These are phyloP conservation scores for Magnaporthales sp. DNA, from an alignment of 2,329 filamentous ascomycete species.

Conservation along the genomic window DNA sequence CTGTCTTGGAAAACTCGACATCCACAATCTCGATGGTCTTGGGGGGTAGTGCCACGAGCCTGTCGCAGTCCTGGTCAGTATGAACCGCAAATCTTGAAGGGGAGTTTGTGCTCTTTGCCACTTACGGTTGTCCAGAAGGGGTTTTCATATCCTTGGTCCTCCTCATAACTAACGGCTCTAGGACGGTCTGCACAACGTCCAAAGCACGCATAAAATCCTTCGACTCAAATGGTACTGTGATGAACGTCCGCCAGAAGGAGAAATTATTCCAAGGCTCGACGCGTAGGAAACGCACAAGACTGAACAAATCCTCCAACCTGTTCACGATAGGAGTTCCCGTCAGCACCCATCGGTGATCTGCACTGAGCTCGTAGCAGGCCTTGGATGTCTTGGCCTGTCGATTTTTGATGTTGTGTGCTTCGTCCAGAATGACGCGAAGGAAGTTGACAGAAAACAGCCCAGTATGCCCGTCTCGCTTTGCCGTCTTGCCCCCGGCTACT, in stretches of 20 bases:
- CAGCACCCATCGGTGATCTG: slow-evolving; percentile 82
- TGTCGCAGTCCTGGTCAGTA: slow-evolving; percentile 12
- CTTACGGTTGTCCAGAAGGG: slow-evolving; percentile 56
- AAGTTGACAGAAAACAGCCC: slow-evolving; percentile 90
- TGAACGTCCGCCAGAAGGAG: slow-evolving; percentile 98
- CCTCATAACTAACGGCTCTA: slow-evolving; percentile 90
- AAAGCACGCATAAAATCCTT: slow-evolving; percentile 89
- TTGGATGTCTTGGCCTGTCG: slow-evolving; percentile 86
- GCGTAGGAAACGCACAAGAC: slow-evolving; percentile 80
- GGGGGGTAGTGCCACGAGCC: slow-evolving; percentile 70
- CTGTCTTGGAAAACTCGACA: slow-evolving; percentile 74
- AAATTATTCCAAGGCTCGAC: slow-evolving; percentile 99
- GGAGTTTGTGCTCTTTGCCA: slow-evolving; percentile 3
- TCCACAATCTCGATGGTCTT: slow-evolving; percentile 80
- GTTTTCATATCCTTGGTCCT: slow-evolving; percentile 98
- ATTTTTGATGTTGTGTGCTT: slow-evolving; percentile 90
- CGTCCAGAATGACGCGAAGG: slow-evolving; percentile 90
- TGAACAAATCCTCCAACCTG: slow-evolving; percentile 88
- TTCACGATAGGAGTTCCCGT: slow-evolving; percentile 98
- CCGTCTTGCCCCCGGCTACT: slow-evolving; percentile 49
- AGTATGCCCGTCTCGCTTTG: slow-evolving; percentile 52
- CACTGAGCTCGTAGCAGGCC: slow-evolving; percentile 84
- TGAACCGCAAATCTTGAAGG: not conserved
- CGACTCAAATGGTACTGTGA: slow-evolving; percentile 93
- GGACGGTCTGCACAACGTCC: slow-evolving; percentile 92